Percentiles rank a stretch among this genome's conserved stretches.
Conservation (phyloP, 208 protist species). For the Trypanosoma cruzi region DNA sequence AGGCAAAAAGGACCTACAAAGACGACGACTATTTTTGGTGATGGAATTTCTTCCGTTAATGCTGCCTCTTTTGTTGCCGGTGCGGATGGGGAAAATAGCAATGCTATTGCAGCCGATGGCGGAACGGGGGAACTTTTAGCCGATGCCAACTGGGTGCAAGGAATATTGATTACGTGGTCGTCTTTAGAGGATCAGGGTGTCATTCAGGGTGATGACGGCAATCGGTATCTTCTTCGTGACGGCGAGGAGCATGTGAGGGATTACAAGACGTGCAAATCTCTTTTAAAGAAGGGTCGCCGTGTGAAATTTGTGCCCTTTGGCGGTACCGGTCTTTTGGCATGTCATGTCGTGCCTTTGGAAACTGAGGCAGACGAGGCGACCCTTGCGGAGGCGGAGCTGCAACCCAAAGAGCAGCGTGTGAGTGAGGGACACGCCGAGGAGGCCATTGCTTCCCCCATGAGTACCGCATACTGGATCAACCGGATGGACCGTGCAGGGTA, state of each 20-base stretch:
- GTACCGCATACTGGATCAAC: conserved; percentile 87
- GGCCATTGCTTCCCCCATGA: conserved; percentile 85
- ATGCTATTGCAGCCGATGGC: background rate
- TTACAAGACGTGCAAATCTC: conserved; percentile 42
- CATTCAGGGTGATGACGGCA: conserved; percentile 67
- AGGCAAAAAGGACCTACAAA: conserved; percentile 9
- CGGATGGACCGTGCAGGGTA: conserved; percentile 85
- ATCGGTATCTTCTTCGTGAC: conserved; percentile 84
- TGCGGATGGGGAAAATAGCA: background rate
- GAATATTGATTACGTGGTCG: conserved; percentile 78
- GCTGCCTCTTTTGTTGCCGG: background rate
- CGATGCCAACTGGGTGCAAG: conserved; percentile 53
- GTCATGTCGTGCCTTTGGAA: conserved; percentile 68
- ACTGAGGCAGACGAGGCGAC: conserved; percentile 58
- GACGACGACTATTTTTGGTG: background rate
- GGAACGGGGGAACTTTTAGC: conserved; percentile 35
- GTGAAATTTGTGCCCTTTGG: conserved; percentile 82
- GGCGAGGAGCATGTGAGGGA: conserved; percentile 68
- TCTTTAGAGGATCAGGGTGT: conserved; percentile 79
- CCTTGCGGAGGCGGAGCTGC: conserved; percentile 54
- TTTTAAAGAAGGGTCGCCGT: conserved; percentile 62
- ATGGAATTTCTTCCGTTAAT: background rate
- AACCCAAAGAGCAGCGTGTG: conserved; percentile 37
- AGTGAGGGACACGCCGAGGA: conserved; percentile 77
- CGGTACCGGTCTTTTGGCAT: conserved; percentile 58